Evolutionary conservation across 768 basidiomycete species (phyloP).

Genomic region (Leccinum ochraceum): DNA sequence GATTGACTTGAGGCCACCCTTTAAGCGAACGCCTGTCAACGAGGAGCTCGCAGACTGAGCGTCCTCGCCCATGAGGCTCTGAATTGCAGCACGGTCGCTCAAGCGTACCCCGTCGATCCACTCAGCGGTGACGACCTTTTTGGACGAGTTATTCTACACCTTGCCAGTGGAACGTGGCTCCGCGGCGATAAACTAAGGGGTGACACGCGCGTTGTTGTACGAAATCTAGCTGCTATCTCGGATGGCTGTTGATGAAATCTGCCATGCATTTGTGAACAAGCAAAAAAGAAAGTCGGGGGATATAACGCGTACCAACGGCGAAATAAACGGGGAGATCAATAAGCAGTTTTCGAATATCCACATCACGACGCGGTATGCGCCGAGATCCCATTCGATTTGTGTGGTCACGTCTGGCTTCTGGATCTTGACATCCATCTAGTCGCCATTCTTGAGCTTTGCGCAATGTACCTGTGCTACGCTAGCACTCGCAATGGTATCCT

Average conservation of each 20-base stretch:
- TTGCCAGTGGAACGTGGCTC: conserved; percentile 70
- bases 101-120: conserved; percentile 81
- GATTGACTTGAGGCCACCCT: conserved; percentile 60
- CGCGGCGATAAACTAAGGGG: conserved; percentile 62
- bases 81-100: conserved; percentile 60
- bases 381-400: conserved; percentile 86
- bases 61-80: conserved; percentile 55
- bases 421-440: conserved; percentile 87
- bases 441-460: conserved; percentile 54
- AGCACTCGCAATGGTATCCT: conserved; percentile 78
- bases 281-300: not conserved
- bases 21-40: conserved; percentile 31
- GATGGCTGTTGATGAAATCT: conserved; percentile 81
- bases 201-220: conserved; percentile 68
- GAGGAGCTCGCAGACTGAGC: no score
- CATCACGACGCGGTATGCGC: conserved; percentile 68
- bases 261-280: not conserved
- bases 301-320: conserved; percentile 56
- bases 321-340: conserved; percentile 89
- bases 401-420: conserved; percentile 88
- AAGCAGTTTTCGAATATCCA: conserved; percentile 77
- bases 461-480: conserved; percentile 93
- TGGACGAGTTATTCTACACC: conserved; percentile 75
- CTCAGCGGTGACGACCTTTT: conserved; percentile 80
- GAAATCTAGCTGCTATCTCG: conserved; percentile 84